Evolutionary conservation across 352 stramenopile species (phyloP), one percentile per base, ranked within the genome.

Genomic region (Phytophthora vignae): DNA sequence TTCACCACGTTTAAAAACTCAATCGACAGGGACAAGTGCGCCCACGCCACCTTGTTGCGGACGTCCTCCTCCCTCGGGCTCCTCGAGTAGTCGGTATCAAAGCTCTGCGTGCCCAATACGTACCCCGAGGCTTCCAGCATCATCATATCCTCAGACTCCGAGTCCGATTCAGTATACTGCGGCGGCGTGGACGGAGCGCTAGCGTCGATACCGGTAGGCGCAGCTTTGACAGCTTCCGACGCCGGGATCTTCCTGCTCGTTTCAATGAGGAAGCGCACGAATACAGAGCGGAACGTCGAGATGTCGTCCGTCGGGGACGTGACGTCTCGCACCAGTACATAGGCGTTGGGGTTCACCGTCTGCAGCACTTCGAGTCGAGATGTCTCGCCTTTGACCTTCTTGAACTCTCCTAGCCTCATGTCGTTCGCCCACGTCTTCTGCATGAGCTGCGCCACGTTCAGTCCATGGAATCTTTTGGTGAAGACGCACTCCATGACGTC

Each of bases 391-490:
- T 83, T 82, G 19, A 81, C 71, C 49, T 74, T 77, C n/a, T 73
- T 69, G 27, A 82, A 81, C 21, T 76, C 61, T 1, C 76, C 71
- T n/a, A 85, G 67, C 14, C 73, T 82, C 60, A 82, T 72, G 55
- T 87, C 74, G n/a, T 80, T 77, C 17, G 67, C 63, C 79, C 79
- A 87, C 22, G 74, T 82, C 60, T 81, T 81, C 27, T 76, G 63
- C 74, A 81, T 76, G 33, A 83, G 38, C 3, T 69, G n/a, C 1
- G 64, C 57, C 0, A 81, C 77, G 31, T 79, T 75, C 10, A 81
- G 44, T 0, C 65, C 69, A 15, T 44, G 21, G 58, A 84, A 83
- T 1, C 15, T 64, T 55, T 87, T 87, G 12, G 71, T 73, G 40
- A 82, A 84, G n/a, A 74, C 69, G 48, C 73, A 84, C 71, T 74